Base-by-base conservation (phyloP, 192 early-diverging fungal genomes). In the Chytriomyces hyalinus region DNA sequence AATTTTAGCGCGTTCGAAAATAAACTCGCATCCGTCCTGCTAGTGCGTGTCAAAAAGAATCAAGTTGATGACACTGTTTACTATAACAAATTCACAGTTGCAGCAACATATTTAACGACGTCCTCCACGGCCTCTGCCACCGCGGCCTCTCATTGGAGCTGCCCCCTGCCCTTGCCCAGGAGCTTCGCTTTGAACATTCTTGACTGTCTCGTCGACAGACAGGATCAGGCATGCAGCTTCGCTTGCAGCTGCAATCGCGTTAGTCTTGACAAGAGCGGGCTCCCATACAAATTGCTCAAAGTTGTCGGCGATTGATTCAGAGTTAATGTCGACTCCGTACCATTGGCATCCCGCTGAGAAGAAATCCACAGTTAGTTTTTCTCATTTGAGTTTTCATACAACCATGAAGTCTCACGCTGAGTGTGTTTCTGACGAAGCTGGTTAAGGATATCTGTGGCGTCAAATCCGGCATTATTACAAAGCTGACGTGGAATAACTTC, bases 401-500 rank as follows among this genome's bases (percentile, higher is more conserved):
- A 36, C 2, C 1, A 36, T 1, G 36, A 36, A 49, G 9, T 51
- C 74, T 81, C 82, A 84, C 88, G 90, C 67, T 90, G 87, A 24
- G 91, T 88, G 77, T 99, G 97, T 84, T 94, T 92, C 83, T 95
- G 94, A 80, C 97, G 92, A 67, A 99, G 85, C 87, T 97, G 94
- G 85, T 98, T 98, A 70, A 99, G 87, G 71, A 99, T 94, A 83
- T 98, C 96, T 17, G 96, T 99, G 13, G 96, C 93, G 80, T 99
- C 97, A 72, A 99, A 98, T 72, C 97, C 97, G 28, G 97, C 96
- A 84, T 99, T 99, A 83, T 96, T 95, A 86, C 93, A 95, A 24
- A 99, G 88, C 86, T 98, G 96, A 83, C 97, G 92, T n/a, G 97
- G 96, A 74, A 99, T 97, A 26, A 97, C 91, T 81, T 99, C 97